Evolutionary conservation across 257 asterid species (phyloP).

Genomic region (Salvia miltiorrhiza): DNA sequence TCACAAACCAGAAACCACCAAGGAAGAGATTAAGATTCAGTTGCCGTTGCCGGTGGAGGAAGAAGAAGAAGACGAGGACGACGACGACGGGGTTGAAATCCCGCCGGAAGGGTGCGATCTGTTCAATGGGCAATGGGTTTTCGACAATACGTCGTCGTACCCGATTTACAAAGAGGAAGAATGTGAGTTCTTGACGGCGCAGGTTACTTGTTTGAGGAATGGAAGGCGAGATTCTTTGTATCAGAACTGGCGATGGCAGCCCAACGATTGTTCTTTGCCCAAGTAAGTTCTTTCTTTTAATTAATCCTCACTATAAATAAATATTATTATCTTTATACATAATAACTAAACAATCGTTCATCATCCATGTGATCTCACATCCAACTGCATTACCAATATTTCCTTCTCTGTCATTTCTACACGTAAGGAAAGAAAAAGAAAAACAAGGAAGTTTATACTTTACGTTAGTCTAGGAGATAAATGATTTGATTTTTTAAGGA

Average conservation of each 20-base stretch:
- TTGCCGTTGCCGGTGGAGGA: slow-evolving; percentile 31
- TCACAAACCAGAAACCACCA: too few relatives aligned
- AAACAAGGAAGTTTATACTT: too few relatives aligned
- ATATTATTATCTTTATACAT: too few relatives aligned
- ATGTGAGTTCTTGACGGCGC: slow-evolving; percentile 74
- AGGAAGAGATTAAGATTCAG: slow-evolving; percentile 23
- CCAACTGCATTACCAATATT: too few relatives aligned
- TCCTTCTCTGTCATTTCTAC: too few relatives aligned
- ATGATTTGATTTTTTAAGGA: too few relatives aligned
- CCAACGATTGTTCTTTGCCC: slow-evolving; percentile 80
- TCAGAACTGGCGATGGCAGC: slow-evolving; percentile 94
- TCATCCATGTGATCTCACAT: too few relatives aligned
- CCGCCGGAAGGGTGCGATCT: slow-evolving; percentile 70
- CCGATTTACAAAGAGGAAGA: slow-evolving; percentile 66
- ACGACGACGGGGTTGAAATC: slow-evolving; percentile 35
- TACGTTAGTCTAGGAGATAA: too few relatives aligned
- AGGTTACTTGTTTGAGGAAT: slow-evolving; percentile 75
- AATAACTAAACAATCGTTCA: too few relatives aligned
- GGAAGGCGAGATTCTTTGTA: slow-evolving; percentile 64
- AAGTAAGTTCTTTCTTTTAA: slow-evolving; percentile 32
- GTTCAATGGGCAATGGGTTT: slow-evolving; percentile 68
- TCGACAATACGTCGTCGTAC: slow-evolving; percentile 45
- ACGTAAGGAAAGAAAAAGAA: too few relatives aligned
- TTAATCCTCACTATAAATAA: too few relatives aligned
- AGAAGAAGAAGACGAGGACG: slow-evolving; percentile 31